phyloP scores from a whole-genome alignment of 2,329 filamentous ascomycete species.

The Diatrype stigma region DNA sequence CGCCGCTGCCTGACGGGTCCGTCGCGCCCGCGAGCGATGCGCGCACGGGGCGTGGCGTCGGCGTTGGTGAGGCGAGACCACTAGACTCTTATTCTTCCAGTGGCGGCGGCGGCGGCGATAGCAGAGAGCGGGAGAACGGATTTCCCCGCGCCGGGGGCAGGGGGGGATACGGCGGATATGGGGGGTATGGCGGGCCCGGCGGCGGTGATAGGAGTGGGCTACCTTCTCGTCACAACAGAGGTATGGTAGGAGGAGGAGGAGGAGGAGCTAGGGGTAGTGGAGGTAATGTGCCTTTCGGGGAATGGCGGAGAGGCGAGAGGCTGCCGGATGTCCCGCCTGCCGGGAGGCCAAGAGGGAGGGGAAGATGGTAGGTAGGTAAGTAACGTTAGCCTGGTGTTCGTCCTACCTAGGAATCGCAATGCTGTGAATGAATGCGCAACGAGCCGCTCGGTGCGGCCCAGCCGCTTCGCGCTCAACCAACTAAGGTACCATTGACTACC shows the following conservation, averaged over 20 bases:
- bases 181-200: slow-evolving; percentile 29
- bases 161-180: slow-evolving; percentile 30
- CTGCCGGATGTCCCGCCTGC: slow-evolving; percentile 47
- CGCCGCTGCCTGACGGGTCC: slow-evolving; percentile 68
- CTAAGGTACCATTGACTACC: no score
- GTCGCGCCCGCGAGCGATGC: slow-evolving; percentile 61
- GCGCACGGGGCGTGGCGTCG: slow-evolving; percentile 38
- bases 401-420: no score
- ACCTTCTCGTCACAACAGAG: slow-evolving; percentile 44
- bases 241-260: slow-evolving; percentile 40
- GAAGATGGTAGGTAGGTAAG: slow-evolving; percentile 31
- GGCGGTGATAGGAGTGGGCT: slow-evolving; percentile 35
- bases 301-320: slow-evolving; percentile 64
- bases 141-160: slow-evolving; percentile 37
- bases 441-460: no score
- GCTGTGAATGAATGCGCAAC: not conserved
- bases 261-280: slow-evolving; percentile 36
- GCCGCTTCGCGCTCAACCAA: no score
- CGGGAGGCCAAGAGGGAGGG: slow-evolving; percentile 42
- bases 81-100: slow-evolving; percentile 16
- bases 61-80: slow-evolving; percentile 31
- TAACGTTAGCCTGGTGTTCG: no score
- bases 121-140: slow-evolving; percentile 39
- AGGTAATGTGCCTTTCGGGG: slow-evolving; percentile 47
- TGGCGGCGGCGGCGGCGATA: slow-evolving; percentile 20